Conservation (phyloP, 768 basidiomycete species). For the Leucocoprinus birnbaumii region DNA sequence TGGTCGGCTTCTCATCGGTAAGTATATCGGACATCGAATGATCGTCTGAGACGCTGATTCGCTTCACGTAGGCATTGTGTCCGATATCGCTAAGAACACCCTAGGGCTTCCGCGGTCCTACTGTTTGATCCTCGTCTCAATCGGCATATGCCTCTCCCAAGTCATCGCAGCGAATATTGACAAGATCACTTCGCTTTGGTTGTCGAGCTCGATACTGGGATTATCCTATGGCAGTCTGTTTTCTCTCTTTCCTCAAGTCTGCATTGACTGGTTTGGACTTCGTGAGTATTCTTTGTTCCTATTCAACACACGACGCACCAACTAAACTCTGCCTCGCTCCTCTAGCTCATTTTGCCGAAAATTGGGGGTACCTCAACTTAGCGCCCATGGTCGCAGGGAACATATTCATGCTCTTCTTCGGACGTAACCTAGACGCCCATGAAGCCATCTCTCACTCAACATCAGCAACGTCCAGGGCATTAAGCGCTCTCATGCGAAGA, state of each 20-base stretch:
- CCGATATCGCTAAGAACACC: slow-evolving; percentile 60
- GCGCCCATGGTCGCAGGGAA: slow-evolving; percentile 80
- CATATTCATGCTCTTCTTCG: slow-evolving; percentile 82
- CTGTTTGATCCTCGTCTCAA: slow-evolving; percentile 64
- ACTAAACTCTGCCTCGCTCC: too few species aligned
- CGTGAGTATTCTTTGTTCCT: slow-evolving; percentile 40
- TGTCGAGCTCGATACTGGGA: slow-evolving; percentile 49
- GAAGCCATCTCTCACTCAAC: slow-evolving; percentile 20
- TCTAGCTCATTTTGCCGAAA: slow-evolving; percentile 62
- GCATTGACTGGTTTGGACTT: slow-evolving; percentile 88
- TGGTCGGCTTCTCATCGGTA: slow-evolving; percentile 78
- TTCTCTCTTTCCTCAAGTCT: slow-evolving; percentile 71
- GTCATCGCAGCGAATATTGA: slow-evolving; percentile 50
- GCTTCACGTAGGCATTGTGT: slow-evolving; percentile 71
- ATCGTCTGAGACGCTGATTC: too few species aligned
- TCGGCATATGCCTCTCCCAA: slow-evolving; percentile 73
- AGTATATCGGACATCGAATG: background rate
- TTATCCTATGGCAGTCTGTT: slow-evolving; percentile 72
- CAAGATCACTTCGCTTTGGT: slow-evolving; percentile 66
- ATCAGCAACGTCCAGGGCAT: background rate
- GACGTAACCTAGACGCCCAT: slow-evolving; percentile 77
- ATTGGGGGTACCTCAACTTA: slow-evolving; percentile 79
- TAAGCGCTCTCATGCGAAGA: background rate
- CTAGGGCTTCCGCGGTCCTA: slow-evolving; percentile 63
- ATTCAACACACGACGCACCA: too few species aligned